Evolutionary conservation across 148 eudicot genomes (phyloP).

Genomic region (Silene conica): DNA sequence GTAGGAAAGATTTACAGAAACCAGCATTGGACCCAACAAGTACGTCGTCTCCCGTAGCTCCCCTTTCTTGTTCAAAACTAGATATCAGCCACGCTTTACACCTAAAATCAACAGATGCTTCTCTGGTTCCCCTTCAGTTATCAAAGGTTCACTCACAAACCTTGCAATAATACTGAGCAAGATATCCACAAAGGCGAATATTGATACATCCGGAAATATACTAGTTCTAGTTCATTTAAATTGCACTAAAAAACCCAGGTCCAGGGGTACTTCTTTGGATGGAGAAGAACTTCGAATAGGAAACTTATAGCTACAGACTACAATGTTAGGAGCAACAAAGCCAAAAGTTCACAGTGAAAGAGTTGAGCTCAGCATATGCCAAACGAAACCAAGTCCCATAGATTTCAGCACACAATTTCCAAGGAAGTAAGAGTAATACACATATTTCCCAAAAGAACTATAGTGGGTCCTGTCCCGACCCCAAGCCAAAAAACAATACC

Average conservation of each 20-base stretch:
- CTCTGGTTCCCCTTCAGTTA: neutral
- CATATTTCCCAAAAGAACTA: neutral
- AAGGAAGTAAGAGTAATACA: neutral
- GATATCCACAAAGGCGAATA: neutral
- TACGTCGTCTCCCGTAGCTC: neutral
- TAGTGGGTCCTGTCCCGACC: neutral
- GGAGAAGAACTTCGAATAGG: neutral
- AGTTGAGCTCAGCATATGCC: neutral
- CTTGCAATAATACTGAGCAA: neutral
- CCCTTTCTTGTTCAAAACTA: neutral
- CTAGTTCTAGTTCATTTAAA: neutral
- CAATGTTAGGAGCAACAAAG: neutral
- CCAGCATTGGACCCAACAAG: neutral
- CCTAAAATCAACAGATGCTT: neutral
- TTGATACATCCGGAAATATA: neutral
- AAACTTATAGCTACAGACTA: neutral
- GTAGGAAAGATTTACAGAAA: neutral
- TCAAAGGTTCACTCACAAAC: neutral
- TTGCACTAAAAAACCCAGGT: neutral
- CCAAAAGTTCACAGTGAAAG: neutral
- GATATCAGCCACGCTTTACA: neutral
- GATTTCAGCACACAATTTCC: neutral
- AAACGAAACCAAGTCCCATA: neutral
- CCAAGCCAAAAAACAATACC: neutral
- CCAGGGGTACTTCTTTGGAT: neutral